Conservation (phyloP, 2,329 filamentous ascomycete species). For the Fusarium scirpi region DNA sequence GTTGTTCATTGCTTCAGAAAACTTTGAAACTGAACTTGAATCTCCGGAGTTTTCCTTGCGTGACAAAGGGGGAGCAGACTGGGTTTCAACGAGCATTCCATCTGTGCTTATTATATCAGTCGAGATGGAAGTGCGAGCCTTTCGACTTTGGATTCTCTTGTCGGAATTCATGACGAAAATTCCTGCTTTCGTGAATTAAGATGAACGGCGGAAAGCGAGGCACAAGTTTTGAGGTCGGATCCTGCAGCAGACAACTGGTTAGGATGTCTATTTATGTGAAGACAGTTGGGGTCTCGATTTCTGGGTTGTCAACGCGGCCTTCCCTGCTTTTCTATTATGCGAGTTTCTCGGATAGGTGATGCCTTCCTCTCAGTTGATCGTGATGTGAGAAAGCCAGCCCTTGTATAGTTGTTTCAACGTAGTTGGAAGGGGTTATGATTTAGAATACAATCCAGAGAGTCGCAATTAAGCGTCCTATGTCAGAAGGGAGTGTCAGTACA, state of each 20-base stretch:
- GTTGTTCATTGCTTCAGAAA: slow-evolving; percentile 52
- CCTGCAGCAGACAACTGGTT: neutral
- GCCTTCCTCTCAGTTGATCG: neutral
- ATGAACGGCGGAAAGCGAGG: neutral
- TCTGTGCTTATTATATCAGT: slow-evolving; percentile 18
- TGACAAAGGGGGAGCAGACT: neutral
- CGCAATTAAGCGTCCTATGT: neutral
- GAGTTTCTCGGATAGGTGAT: neutral
- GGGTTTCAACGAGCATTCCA: slow-evolving; percentile 28
- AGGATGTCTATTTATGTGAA: neutral
- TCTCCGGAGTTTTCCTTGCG: slow-evolving; percentile 40
- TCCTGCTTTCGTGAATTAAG: neutral
- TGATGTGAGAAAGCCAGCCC: neutral
- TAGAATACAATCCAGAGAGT: neutral
- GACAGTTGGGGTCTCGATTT: neutral
- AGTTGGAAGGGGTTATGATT: neutral
- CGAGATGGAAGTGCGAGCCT: slow-evolving; percentile 1
- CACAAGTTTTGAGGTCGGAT: neutral
- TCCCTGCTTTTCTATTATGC: neutral
- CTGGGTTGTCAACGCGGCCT: neutral
- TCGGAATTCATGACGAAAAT: slow-evolving; percentile 21
- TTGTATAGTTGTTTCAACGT: neutral
- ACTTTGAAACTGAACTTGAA: slow-evolving; percentile 36
- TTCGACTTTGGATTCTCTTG: slow-evolving; percentile 14
- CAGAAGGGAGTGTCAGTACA: neutral